Percentiles rank a stretch among this genome's conserved stretches.
These are phyloP conservation scores for Salix koriyanagi DNA, from an alignment of 345 rosid genomes.

Conservation along the genomic window DNA sequence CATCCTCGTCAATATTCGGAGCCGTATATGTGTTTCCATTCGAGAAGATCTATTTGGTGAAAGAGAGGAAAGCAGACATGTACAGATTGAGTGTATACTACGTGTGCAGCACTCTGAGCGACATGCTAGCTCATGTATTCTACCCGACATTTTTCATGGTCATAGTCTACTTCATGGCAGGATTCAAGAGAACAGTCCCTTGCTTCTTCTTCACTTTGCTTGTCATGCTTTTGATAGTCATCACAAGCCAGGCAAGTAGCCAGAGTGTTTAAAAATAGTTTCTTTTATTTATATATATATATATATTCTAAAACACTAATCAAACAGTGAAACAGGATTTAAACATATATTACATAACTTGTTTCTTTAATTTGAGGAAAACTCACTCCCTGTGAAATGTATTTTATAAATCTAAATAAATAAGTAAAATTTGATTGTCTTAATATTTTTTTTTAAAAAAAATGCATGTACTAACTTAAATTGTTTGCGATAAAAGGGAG, in stretches of 20 bases:
- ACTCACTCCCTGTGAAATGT: too few relatives aligned
- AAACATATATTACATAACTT: too few relatives aligned
- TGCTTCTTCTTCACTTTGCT: conserved; percentile 78
- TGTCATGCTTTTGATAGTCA: conserved; percentile 57
- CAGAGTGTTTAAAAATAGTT: too few relatives aligned
- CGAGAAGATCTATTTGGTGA: conserved; percentile 80
- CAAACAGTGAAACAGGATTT: too few relatives aligned
- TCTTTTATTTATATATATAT: too few relatives aligned
- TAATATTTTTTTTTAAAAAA: too few relatives aligned
- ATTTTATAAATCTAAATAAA: too few relatives aligned
- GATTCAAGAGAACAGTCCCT: conserved; percentile 73
- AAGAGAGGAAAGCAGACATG: conserved; percentile 96
- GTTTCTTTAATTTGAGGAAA: too few relatives aligned
- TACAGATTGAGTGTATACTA: conserved; percentile 88
- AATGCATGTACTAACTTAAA: too few relatives aligned
- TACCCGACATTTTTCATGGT: conserved; percentile 83
- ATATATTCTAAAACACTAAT: too few relatives aligned
- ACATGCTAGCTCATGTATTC: conserved; percentile 86
- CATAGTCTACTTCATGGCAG: conserved; percentile 95
- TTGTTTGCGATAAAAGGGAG: conserved; percentile 43
- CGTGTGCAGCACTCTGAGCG: conserved; percentile 83
- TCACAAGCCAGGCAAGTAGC: conserved; percentile 87
- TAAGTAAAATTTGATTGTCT: too few relatives aligned
- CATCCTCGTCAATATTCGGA: conserved; percentile 87
- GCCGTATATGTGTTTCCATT: conserved; percentile 94